Conservation (phyloP, 2,329 filamentous ascomycete species). For the Neonectria neomacrospora region DNA sequence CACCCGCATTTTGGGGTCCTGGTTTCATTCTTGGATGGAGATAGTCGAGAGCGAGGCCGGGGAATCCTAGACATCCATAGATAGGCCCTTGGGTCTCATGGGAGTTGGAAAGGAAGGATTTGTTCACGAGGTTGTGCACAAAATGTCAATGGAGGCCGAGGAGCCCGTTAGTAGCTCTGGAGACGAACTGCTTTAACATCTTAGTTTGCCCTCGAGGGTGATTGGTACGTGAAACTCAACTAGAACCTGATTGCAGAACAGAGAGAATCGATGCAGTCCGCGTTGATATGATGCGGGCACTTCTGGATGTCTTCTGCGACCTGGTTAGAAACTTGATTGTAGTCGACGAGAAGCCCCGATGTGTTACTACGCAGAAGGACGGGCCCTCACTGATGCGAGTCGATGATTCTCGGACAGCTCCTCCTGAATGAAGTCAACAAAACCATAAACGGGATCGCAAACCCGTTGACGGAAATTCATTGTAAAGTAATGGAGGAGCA, state of each 20-base stretch:
- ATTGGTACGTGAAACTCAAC: constrained; percentile 19
- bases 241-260: neutral
- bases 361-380: constrained; percentile 49
- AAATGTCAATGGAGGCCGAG: constrained; percentile 38
- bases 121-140: constrained; percentile 37
- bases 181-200: constrained; percentile 29
- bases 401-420: constrained; percentile 46
- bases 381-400: constrained; percentile 51
- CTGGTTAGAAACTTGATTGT: constrained; percentile 42
- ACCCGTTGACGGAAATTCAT: constrained; percentile 22
- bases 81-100: constrained; percentile 48
- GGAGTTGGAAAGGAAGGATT: constrained; percentile 44
- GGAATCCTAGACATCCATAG: constrained; percentile 30
- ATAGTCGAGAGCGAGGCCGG: constrained; percentile 27
- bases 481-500: constrained; percentile 21
- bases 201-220: constrained; percentile 28
- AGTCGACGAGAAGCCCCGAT: constrained; percentile 47
- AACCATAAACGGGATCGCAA: constrained; percentile 35
- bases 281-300: constrained; percentile 20
- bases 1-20: constrained; percentile 40
- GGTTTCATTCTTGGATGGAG: constrained; percentile 39
- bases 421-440: constrained; percentile 35
- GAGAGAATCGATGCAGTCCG: constrained; percentile 41
- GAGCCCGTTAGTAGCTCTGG: constrained; percentile 21
- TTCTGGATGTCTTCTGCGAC: constrained; percentile 42